Conservation (phyloP, 1,284 basidiomycete species). For the Leucoagaricus sp. region DNA sequence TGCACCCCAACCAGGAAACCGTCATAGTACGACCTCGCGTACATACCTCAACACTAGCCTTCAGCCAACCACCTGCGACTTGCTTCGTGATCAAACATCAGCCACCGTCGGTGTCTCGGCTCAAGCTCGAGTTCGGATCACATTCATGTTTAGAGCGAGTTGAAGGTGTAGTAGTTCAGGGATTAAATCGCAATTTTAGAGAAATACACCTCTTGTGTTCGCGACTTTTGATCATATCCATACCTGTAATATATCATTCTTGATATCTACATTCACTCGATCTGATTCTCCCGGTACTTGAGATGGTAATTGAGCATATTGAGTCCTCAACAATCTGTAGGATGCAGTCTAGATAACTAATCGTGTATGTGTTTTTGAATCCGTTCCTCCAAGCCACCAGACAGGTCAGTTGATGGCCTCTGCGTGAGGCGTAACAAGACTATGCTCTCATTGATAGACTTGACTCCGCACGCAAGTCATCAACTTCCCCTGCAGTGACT, state of each 20-base stretch:
- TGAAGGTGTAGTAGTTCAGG: background rate
- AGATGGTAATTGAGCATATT: background rate
- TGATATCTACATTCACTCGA: background rate
- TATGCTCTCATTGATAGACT: too few species aligned
- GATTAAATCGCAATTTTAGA: background rate
- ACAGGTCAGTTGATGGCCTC: too few species aligned
- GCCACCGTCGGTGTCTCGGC: too few species aligned
- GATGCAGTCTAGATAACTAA: too few species aligned
- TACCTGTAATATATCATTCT: constrained; percentile 14
- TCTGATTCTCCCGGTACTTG: background rate
- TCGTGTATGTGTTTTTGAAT: too few species aligned
- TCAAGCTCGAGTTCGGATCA: too few species aligned
- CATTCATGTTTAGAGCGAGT: background rate
- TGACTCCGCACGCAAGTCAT: too few species aligned
- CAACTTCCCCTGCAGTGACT: too few species aligned
- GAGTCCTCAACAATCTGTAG: too few species aligned
- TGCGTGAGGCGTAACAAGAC: too few species aligned
- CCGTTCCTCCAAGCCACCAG: too few species aligned
- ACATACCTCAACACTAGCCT: background rate
- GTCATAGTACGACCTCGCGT: background rate
- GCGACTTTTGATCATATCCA: background rate
- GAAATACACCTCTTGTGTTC: too few species aligned
- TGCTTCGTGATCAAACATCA: background rate
- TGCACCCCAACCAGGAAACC: background rate
- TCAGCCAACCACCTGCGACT: background rate